Base-by-base conservation (phyloP, 2,329 filamentous ascomycete genomes). In the Penicillium sp. region DNA sequence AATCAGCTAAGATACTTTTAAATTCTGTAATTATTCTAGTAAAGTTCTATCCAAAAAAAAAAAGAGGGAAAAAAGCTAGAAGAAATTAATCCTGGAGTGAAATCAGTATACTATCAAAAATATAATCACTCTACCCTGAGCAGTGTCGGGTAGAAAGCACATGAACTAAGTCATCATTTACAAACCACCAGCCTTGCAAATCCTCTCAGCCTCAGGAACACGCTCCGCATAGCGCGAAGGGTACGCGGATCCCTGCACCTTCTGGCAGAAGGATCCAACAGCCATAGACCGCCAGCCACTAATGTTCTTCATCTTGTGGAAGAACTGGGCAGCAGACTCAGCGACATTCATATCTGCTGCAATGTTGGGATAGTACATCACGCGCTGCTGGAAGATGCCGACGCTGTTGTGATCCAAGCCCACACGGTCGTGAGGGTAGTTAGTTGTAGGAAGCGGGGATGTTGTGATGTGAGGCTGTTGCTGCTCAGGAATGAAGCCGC, bases 331-430 rank as follows among this genome's bases (percentile, higher is more conserved):
- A 1, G 66, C 66, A 5, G 64, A 67, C 35, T 60, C 56, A 1
- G 54, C 63, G 37, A 62, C 56, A 41, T 67, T 58, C 65, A 67
- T 67, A 52, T 67, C 62, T 4, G 65, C 65, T 10, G 65, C 65
- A 8, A 67, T 64, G 20, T 66, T n/a, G 8, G 55, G 55, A 31
- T 67, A 68, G 57, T 59, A 66, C 10, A 54, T 39, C 12, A 58
- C 67, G 28, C 67, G 67, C 20, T 69, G 67, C 58, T 68, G 65
- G 64, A 69, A 69, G 56, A 69, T 69, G 15, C 67, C 67, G 1
- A 69, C 61, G 53, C 65, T 67, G 48, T 69, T 64, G 39, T 68
- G 54, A 43, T 69, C 67, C n/a, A 54, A 55, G 50, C 65, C 65
- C 8, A 69, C 60, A 15, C 35, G 41, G 28, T 69, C 67, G 37